Evolutionary conservation across 495 filamentous ascomycete genomes (phyloP).

Genomic region (Apodospora peruviana): DNA sequence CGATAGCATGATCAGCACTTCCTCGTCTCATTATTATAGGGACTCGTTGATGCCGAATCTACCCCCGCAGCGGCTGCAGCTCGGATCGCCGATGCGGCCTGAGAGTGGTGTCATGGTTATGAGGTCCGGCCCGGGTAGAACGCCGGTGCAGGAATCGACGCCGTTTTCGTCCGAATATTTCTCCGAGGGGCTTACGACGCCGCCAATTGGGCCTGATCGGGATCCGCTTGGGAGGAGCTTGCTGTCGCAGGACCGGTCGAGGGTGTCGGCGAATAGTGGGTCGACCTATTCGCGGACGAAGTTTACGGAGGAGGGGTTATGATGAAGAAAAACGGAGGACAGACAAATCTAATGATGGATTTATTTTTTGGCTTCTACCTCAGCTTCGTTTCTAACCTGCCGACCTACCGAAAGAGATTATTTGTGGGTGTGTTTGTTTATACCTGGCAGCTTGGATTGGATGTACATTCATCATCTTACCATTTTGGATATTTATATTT

Average conservation of each 20-base stretch:
- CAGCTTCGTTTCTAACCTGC: too few relatives aligned
- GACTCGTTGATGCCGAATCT: slow-evolving; percentile 38
- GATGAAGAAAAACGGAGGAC: background rate
- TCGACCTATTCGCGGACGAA: slow-evolving; percentile 34
- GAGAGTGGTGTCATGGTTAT: slow-evolving; percentile 40
- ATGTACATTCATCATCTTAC: too few relatives aligned
- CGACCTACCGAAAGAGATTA: background rate
- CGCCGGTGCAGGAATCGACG: slow-evolving; percentile 34
- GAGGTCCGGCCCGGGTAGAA: slow-evolving; percentile 39
- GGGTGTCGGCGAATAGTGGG: slow-evolving; percentile 34
- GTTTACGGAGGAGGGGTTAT: too few relatives aligned
- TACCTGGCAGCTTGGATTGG: too few relatives aligned
- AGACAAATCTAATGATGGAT: too few relatives aligned
- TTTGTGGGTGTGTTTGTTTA: slow-evolving; percentile 16
- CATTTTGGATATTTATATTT: too few relatives aligned
- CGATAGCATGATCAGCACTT: slow-evolving; percentile 39
- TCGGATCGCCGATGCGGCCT: slow-evolving; percentile 44
- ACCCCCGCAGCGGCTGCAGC: slow-evolving; percentile 23
- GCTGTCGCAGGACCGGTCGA: slow-evolving; percentile 41
- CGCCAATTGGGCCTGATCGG: background rate
- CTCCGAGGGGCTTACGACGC: slow-evolving; percentile 16
- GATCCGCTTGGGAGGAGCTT: slow-evolving; percentile 42
- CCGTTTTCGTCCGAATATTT: slow-evolving; percentile 27
- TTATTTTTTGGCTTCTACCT: background rate
- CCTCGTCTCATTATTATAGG: slow-evolving; percentile 49